These are phyloP conservation scores for Zasmidium cellare DNA, from an alignment of 2,329 filamentous ascomycete species.

Conservation along the genomic window DNA sequence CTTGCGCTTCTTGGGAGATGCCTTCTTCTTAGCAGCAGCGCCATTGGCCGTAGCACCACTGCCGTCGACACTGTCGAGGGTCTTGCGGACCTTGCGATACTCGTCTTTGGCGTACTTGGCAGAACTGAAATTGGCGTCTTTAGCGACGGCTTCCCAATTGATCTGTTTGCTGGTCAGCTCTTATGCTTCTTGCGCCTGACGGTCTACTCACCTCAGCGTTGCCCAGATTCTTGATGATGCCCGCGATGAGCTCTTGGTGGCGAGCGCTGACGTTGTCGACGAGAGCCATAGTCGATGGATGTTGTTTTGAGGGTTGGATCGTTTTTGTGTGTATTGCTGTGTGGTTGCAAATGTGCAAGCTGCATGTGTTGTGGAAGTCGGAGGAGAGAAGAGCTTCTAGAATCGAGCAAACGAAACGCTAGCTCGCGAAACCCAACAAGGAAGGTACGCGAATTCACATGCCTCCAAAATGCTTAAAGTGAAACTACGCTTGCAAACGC, in stretches of 20 bases:
- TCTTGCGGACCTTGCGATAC: neutral
- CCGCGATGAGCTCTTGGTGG: constrained; percentile 3
- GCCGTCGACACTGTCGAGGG: neutral
- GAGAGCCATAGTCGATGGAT: neutral
- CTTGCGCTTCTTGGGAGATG: constrained; percentile 3
- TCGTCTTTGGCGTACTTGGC: constrained; percentile 4
- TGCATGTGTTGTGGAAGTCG: no score
- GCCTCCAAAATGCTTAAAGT: no score
- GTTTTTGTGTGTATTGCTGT: no score
- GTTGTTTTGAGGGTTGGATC: no score
- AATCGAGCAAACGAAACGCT: no score
- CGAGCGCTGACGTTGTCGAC: neutral
- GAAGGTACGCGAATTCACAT: no score
- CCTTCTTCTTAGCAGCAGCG: neutral
- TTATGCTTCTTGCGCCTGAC: neutral
- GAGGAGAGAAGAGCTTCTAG: no score
- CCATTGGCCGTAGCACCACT: neutral
- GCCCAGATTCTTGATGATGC: constrained; percentile 4
- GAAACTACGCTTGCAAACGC: neutral
- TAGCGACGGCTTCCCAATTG: constrained; percentile 4
- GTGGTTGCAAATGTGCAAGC: no score
- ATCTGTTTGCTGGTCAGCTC: neutral
- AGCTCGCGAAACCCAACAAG: neutral
- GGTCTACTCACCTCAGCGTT: neutral
- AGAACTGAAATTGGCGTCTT: constrained; percentile 6